Evolutionary conservation across 208 protist species (phyloP).

Genomic region (Trypanosomatidae sp.): DNA sequence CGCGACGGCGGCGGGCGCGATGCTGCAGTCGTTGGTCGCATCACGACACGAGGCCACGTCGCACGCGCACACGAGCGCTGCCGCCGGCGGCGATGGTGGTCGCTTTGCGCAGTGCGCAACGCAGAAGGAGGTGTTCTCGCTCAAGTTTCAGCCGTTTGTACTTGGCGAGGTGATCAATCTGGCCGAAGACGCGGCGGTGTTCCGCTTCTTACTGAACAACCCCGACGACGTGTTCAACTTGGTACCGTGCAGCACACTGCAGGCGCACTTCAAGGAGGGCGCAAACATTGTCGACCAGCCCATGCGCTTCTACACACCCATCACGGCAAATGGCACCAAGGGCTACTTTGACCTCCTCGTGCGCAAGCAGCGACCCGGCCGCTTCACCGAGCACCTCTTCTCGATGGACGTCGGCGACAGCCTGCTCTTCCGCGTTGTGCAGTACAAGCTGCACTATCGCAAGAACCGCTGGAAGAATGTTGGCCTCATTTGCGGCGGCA

Average conservation of each 20-base stretch:
- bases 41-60: too few species aligned
- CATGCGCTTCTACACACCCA: conserved; percentile 87
- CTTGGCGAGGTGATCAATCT: conserved; percentile 80
- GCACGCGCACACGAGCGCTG: too few species aligned
- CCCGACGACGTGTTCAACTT: conserved; percentile 56
- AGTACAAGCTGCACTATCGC: conserved; percentile 77
- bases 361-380: conserved; percentile 64
- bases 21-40: conserved; percentile 36
- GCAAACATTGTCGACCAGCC: conserved; percentile 68
- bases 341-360: conserved; percentile 86
- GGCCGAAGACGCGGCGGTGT: conserved; percentile 75
- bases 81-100: too few species aligned
- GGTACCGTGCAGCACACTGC: conserved; percentile 65
- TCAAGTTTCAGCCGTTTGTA: conserved; percentile 66
- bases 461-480: conserved; percentile 66
- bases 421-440: conserved; percentile 61
- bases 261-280: conserved; percentile 73
- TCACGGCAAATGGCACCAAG: conserved; percentile 73
- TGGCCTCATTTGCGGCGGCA: conserved; percentile 85
- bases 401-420: conserved; percentile 71
- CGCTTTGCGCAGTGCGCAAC: conserved; percentile 23
- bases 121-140: conserved; percentile 27
- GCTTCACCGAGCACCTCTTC: conserved; percentile 78
- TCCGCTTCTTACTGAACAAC: conserved; percentile 72
- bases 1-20: conserved; percentile 41